A percentile compares a stretch with the other conserved stretches of the same genome.
Conservation (phyloP, 2,329 filamentous ascomycete species). For the Cadophora gregata region DNA sequence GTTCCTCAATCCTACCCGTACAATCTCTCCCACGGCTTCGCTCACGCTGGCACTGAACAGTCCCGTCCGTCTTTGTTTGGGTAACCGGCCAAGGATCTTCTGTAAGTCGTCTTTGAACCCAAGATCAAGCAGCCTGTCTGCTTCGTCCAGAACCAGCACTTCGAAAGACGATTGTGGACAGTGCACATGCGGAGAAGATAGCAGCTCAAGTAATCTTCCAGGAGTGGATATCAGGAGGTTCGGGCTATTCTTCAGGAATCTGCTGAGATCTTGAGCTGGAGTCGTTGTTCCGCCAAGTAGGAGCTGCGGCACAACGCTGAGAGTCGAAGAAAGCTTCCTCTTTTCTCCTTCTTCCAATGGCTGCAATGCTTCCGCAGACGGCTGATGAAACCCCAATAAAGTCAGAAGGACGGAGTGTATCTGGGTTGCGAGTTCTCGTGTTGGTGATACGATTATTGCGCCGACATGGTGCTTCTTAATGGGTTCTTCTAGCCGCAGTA, state of each 20-base stretch:
- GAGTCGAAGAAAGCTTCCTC: conserved; percentile 50
- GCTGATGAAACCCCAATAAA: conserved; percentile 80
- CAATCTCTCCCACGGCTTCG: conserved; percentile 91
- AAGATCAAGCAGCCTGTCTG: conserved; percentile 88
- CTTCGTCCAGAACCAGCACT: conserved; percentile 90
- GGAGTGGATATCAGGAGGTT: conserved; percentile 93
- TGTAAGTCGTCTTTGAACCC: conserved; percentile 93
- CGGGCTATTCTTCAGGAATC: conserved; percentile 82
- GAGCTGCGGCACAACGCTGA: conserved; percentile 80
- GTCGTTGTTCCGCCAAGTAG: conserved; percentile 84
- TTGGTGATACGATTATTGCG: conserved; percentile 91
- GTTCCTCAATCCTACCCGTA: conserved; percentile 89
- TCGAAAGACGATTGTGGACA: conserved; percentile 90
- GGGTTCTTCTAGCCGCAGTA: conserved; percentile 80
- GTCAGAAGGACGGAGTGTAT: conserved; percentile 82
- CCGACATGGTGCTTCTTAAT: conserved; percentile 89
- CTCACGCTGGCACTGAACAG: conserved; percentile 96
- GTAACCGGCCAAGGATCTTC: conserved; percentile 80
- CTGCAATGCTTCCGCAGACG: conserved; percentile 71
- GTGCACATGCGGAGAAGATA: conserved; percentile 86
- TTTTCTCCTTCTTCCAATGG: conserved; percentile 62
- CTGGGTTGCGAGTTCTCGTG: conserved; percentile 88
- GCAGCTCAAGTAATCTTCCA: conserved; percentile 84
- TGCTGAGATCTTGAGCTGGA: conserved; percentile 83
- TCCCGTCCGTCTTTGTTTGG: conserved; percentile 92